Base-by-base conservation (phyloP, 441 rosid genomes). In the Arabidopsis lyrata region DNA sequence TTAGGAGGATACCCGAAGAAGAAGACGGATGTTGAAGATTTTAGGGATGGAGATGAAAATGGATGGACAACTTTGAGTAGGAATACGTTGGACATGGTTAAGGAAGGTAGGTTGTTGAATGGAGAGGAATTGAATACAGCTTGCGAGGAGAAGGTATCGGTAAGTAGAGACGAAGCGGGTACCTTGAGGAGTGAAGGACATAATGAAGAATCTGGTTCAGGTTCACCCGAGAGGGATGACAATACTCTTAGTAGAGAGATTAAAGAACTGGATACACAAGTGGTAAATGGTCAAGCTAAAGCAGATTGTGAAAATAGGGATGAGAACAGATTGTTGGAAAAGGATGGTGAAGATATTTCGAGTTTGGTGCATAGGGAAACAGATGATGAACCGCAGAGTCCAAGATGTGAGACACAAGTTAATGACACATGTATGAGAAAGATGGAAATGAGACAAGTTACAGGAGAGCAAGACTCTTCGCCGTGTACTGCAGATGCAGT, bases 371-470 rank as follows among this genome's bases (percentile, higher is more conserved):
- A 2, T 34, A 42, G 27, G 52, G 59, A 59, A 71, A 65, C 59
- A 22, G 42, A 77, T 71, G 72, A 65, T 39, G 63, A 77, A 77
- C 63, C 12, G 0, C 60, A 41, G 13, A 75, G 63, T 42, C 31
- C 18, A 49, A 69, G 58, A 27, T 34, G 64, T 14, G 55, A 73
- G 56, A 49, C 20, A 66, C 61, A 74, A 66, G 74, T 60, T 34
- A 57, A 66, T 76, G 82, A 86, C 72, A 61, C 72, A 68, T 58
- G 58, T 36, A 16, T 68, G 60, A 64, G 71, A 27, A 49, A 81
- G 72, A 86, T 88, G 89, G 86, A 82, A 67, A 72, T 76, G 63
- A 83, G 78, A 35, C 85, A 83, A 77, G 94, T 86, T 74, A 80
- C 48, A 55, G 90, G 82, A 70, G 80, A 83, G 59, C 79, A 78